phyloP scores from a whole-genome alignment of 148 eudicot genomes.

The Cornus kousa region DNA sequence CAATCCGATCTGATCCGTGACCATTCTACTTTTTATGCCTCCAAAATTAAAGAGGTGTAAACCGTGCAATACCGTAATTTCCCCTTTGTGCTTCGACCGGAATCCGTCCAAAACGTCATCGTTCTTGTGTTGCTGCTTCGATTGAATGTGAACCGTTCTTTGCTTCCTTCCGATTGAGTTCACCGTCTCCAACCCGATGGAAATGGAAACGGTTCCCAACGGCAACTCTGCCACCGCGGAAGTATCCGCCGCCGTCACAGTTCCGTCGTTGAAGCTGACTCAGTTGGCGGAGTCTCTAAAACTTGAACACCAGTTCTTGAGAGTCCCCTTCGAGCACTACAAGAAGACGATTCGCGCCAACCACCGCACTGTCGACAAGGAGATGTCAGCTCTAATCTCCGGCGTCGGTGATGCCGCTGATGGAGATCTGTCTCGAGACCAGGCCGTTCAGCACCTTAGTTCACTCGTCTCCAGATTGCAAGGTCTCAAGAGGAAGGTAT shows the following conservation, averaged over 20 bases:
- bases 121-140: no score
- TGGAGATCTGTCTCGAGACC: slow-evolving; percentile 44
- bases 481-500: slow-evolving; percentile 88
- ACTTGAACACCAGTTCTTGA: slow-evolving; percentile 82
- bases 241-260: slow-evolving; percentile 14
- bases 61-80: no score
- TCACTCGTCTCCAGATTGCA: slow-evolving; percentile 86
- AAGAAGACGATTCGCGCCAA: slow-evolving; percentile 85
- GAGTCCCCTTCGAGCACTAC: slow-evolving; percentile 96
- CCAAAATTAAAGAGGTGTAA: no score
- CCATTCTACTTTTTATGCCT: no score
- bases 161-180: background rate
- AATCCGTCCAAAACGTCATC: no score
- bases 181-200: slow-evolving; percentile 26
- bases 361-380: slow-evolving; percentile 85
- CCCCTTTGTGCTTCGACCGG: no score
- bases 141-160: no score
- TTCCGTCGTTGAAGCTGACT: slow-evolving; percentile 34
- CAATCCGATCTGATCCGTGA: no score
- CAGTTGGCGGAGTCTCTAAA: slow-evolving; percentile 68
- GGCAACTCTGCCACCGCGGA: slow-evolving; percentile 34
- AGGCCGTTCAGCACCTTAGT: slow-evolving; percentile 66
- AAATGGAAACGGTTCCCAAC: slow-evolving; percentile 55
- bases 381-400: slow-evolving; percentile 64
- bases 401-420: slow-evolving; percentile 48